Evolutionary conservation across 2,329 filamentous ascomycete genomes (phyloP).

Genomic region (Microdochium trichocladiopsis): DNA sequence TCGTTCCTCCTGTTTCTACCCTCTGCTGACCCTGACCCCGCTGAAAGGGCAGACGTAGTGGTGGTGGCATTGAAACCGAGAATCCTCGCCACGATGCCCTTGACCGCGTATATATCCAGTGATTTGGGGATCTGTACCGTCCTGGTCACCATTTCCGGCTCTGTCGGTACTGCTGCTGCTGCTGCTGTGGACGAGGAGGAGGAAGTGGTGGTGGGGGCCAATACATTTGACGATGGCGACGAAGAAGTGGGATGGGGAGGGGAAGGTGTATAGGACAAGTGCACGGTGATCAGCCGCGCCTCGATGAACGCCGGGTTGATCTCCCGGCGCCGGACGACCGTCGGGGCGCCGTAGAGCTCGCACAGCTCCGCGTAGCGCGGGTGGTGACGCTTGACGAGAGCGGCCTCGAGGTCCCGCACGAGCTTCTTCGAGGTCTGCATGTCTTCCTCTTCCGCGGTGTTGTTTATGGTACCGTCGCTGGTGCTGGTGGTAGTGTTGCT

Average conservation of each 20-base stretch:
- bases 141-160: slow-evolving; percentile 16
- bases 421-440: slow-evolving; percentile 19
- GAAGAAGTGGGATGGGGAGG: no score
- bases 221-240: no score
- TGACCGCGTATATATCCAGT: slow-evolving; percentile 74
- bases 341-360: slow-evolving; percentile 65
- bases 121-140: slow-evolving; percentile 60
- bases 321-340: slow-evolving; percentile 46
- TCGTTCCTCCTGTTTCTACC: not conserved
- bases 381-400: slow-evolving; percentile 52
- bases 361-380: slow-evolving; percentile 70
- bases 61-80: slow-evolving; percentile 36
- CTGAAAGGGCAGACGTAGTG: no score
- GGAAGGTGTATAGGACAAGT: slow-evolving; percentile 29
- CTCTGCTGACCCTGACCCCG: not conserved
- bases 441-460: not conserved
- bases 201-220: no score
- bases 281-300: slow-evolving; percentile 64
- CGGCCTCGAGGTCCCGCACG: slow-evolving; percentile 41
- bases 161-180: no score
- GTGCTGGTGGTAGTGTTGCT: not conserved
- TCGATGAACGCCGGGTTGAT: slow-evolving; percentile 77
- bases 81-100: slow-evolving; percentile 68
- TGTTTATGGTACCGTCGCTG: not conserved
- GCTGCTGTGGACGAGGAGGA: no score